Percentiles rank a stretch among this genome's conserved stretches.
phyloP scores from a whole-genome alignment of 1,284 basidiomycete species.

The Pseudozyma hubeiensis region DNA sequence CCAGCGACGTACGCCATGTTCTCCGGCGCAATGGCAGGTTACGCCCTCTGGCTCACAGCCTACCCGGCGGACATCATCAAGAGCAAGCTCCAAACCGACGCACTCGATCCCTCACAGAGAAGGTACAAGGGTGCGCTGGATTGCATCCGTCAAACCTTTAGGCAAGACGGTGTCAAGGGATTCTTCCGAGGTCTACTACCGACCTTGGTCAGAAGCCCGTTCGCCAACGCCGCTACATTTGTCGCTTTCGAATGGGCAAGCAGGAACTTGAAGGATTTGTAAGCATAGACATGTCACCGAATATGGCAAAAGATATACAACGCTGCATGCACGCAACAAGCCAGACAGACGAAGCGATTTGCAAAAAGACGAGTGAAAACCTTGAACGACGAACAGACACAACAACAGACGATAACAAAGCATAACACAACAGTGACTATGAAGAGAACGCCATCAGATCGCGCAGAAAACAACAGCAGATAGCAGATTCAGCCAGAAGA shows the following conservation, averaged over 20 bases:
- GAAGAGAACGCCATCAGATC: background rate
- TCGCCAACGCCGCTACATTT: slow-evolving; percentile 67
- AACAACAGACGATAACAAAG: background rate
- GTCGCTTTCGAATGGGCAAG: slow-evolving; percentile 62
- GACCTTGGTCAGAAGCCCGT: slow-evolving; percentile 79
- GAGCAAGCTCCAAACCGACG: slow-evolving; percentile 91
- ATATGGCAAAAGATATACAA: too few species aligned
- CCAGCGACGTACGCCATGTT: slow-evolving; percentile 58
- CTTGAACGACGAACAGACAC: background rate
- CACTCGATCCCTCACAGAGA: slow-evolving; percentile 69
- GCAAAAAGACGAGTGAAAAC: too few species aligned
- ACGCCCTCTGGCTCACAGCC: slow-evolving; percentile 72
- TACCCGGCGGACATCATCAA: slow-evolving; percentile 96
- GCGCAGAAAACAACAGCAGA: background rate
- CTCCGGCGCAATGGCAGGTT: slow-evolving; percentile 60
- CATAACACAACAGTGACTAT: background rate
- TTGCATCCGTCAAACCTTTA: slow-evolving; percentile 84
- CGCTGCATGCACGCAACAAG: too few species aligned
- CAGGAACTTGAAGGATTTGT: slow-evolving; percentile 34
- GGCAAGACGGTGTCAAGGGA: slow-evolving; percentile 82
- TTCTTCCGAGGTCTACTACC: slow-evolving; percentile 90
- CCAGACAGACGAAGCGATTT: too few species aligned
- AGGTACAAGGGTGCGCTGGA: slow-evolving; percentile 85
- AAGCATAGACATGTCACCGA: background rate
- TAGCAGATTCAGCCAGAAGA: background rate